Percentiles rank a stretch among this genome's conserved stretches.
phyloP scores from a whole-genome alignment of 2,329 filamentous ascomycete species.

The Phialemoniopsis sp. region DNA sequence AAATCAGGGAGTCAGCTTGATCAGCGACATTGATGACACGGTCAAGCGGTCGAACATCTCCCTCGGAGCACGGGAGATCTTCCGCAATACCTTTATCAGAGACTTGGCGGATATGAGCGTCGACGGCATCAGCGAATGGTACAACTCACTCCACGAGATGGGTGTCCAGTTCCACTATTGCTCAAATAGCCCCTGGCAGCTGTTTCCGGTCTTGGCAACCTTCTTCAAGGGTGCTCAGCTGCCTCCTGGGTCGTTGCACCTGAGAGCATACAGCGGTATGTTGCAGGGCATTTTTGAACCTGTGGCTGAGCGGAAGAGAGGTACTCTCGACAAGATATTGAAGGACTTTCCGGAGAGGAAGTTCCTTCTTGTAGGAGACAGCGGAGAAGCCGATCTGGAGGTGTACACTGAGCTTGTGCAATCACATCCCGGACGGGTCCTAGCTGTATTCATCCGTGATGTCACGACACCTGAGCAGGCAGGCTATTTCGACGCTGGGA shows the following conservation, averaged over 20 bases:
- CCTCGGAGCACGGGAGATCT: constrained; percentile 85
- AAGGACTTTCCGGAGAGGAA: constrained; percentile 84
- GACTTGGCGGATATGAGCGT: constrained; percentile 79
- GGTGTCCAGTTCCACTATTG: constrained; percentile 94
- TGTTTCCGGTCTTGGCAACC: constrained; percentile 82
- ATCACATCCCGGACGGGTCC: constrained; percentile 75
- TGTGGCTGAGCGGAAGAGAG: constrained; percentile 90
- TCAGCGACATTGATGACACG: constrained; percentile 97
- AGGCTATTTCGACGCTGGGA: constrained; percentile 71
- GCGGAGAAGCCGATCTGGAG: constrained; percentile 93
- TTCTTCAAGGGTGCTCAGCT: constrained; percentile 80
- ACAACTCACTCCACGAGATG: constrained; percentile 68
- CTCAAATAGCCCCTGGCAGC: constrained; percentile 98
- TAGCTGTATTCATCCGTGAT: constrained; percentile 91
- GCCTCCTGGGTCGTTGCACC: constrained; percentile 83
- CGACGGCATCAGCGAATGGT: constrained; percentile 88
- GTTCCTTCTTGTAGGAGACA: constrained; percentile 92
- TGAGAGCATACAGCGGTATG: constrained; percentile 97
- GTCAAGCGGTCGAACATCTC: constrained; percentile 93
- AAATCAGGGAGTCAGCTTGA: constrained; percentile 78
- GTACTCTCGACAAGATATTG: constrained; percentile 79
- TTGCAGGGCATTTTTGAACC: constrained; percentile 97
- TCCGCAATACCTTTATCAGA: constrained; percentile 90
- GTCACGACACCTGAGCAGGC: constrained; percentile 75
- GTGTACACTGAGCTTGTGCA: constrained; percentile 93